phyloP scores from a whole-genome alignment of 1,139 yeast species.

The Geotrichum reessii region DNA sequence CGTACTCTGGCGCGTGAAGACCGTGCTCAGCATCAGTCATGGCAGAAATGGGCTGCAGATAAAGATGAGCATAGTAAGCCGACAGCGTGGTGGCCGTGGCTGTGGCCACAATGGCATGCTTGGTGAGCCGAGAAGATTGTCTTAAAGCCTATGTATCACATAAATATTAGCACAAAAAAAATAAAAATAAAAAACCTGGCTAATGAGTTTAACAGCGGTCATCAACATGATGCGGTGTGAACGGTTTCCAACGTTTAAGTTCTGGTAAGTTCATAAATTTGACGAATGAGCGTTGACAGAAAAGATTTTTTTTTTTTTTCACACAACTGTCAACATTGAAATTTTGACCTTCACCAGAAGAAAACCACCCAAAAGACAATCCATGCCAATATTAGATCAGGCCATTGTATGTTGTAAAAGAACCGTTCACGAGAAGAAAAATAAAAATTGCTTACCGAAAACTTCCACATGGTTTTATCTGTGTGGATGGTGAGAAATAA shows the following conservation, averaged over 20 bases:
- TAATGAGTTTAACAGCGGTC: constrained; percentile 36
- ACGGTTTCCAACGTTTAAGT: not conserved
- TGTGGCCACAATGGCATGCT: constrained; percentile 33
- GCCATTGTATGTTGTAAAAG: not conserved
- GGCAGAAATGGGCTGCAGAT: constrained; percentile 59
- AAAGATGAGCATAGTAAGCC: constrained; percentile 32
- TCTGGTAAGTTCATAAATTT: not conserved
- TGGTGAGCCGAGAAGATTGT: constrained; percentile 29
- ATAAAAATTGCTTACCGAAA: constrained; percentile 4
- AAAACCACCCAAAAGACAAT: not conserved
- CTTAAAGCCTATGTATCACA: constrained; percentile 17
- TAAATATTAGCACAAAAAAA: not conserved
- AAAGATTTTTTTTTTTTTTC: not conserved
- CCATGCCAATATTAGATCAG: not conserved
- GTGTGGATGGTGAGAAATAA: not conserved
- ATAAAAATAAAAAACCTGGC: constrained; percentile 8
- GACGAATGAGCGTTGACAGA: not conserved
- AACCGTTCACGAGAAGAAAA: not conserved
- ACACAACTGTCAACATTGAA: not conserved
- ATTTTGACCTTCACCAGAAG: not conserved
- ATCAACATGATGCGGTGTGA: constrained; percentile 51
- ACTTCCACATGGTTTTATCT: constrained; percentile 10
- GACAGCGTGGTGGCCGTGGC: constrained; percentile 30
- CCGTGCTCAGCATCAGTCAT: constrained; percentile 99
- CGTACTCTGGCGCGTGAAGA: constrained; percentile 86